phyloP scores from a whole-genome alignment of 2,329 filamentous ascomycete genomes.

The Claviceps capensis region DNA sequence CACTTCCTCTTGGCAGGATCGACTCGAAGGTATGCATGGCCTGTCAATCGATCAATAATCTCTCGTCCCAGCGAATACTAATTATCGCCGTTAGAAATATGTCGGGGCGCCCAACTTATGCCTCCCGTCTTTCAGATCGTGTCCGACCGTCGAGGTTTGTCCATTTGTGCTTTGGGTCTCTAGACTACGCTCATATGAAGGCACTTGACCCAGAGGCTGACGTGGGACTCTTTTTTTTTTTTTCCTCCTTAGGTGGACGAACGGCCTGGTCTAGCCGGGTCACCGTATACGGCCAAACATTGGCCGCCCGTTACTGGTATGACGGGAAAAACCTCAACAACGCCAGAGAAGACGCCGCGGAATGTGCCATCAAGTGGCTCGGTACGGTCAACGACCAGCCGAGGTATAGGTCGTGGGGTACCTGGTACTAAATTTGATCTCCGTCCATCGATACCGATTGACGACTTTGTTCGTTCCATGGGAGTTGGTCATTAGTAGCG shows the following conservation, averaged over 20 bases:
- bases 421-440: conserved; percentile 6
- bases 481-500: background rate
- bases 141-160: conserved; percentile 59
- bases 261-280: conserved; percentile 84
- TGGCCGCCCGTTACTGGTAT: conserved; percentile 78
- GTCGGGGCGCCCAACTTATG: conserved; percentile 36
- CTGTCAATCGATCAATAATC: background rate
- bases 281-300: conserved; percentile 49
- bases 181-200: background rate
- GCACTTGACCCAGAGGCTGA: background rate
- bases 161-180: background rate
- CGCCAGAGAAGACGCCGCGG: conserved; percentile 81
- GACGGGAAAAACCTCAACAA: conserved; percentile 80
- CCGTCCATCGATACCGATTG: background rate
- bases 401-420: conserved; percentile 12
- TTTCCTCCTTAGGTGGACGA: conserved; percentile 52
- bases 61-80: background rate
- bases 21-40: conserved; percentile 33
- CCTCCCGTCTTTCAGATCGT: conserved; percentile 54
- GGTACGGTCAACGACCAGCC: conserved; percentile 20
- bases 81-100: conserved; percentile 34
- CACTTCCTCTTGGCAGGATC: conserved; percentile 37
- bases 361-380: conserved; percentile 55
- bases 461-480: background rate
- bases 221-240: background rate